Evolutionary conservation across 805 yeast species (phyloP).

Genomic region (Saccharomycopsis fodiens): DNA sequence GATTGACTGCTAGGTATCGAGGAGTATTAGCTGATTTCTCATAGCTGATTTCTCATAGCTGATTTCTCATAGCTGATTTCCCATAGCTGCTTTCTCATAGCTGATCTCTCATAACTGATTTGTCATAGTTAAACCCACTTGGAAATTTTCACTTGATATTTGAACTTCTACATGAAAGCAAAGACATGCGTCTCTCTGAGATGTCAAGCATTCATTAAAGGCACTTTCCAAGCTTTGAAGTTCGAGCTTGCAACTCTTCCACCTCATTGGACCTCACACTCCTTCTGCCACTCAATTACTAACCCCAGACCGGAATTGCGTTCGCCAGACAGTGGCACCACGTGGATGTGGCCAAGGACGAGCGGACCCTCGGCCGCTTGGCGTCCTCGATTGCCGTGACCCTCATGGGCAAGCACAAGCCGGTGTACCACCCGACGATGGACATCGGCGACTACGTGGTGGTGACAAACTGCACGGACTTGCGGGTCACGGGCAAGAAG

Average conservation of each 20-base stretch:
- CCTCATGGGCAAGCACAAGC: slow-evolving; percentile 96
- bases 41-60: too few species aligned
- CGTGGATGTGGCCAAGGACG: slow-evolving; percentile 79
- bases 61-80: too few species aligned
- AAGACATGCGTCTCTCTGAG: too few species aligned
- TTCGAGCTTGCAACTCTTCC: neutral
- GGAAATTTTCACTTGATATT: too few species aligned
- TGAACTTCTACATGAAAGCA: too few species aligned
- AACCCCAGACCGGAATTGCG: slow-evolving; percentile 53
- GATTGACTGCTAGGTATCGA: too few species aligned
- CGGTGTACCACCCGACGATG: slow-evolving; percentile 64
- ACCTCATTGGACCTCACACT: neutral
- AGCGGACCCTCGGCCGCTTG: slow-evolving; percentile 82
- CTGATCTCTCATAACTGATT: too few species aligned
- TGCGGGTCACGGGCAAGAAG: slow-evolving; percentile 83
- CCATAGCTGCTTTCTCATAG: too few species aligned
- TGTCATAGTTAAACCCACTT: too few species aligned
- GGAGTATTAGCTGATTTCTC: too few species aligned
- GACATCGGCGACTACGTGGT: slow-evolving; percentile 97
- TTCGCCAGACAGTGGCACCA: slow-evolving; percentile 93
- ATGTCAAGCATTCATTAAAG: neutral
- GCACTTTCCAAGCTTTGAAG: too few species aligned
- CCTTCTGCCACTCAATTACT: slow-evolving; percentile 15
- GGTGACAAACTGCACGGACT: slow-evolving; percentile 80
- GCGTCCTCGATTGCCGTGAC: slow-evolving; percentile 85